A percentile compares a stretch with the other conserved stretches of the same genome.
phyloP scores from a whole-genome alignment of 345 rosid species.

The Salix koriyanagi region DNA sequence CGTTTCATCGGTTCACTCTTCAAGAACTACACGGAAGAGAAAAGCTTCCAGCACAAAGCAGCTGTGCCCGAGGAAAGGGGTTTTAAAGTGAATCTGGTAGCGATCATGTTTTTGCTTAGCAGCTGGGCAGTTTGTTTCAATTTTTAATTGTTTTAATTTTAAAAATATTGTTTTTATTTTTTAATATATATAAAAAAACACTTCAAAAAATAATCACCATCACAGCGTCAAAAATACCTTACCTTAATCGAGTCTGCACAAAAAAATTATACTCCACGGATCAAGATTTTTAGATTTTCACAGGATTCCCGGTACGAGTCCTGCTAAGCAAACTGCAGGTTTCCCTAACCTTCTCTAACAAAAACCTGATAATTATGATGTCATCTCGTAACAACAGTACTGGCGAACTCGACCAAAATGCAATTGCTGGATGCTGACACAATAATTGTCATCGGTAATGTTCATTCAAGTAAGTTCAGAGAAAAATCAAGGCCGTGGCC shows the following conservation, averaged over 20 bases:
- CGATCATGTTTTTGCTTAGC: not conserved
- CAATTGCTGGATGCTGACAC: not conserved
- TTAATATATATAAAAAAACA: no score
- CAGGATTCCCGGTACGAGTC: not conserved
- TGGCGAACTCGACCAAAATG: not conserved
- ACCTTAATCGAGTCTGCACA: no score
- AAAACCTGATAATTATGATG: no score
- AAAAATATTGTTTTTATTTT: no score
- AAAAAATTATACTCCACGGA: not conserved
- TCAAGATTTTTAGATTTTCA: not conserved
- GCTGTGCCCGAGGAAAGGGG: not conserved
- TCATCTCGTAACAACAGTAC: not conserved
- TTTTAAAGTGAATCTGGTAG: not conserved
- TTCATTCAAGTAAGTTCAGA: not conserved
- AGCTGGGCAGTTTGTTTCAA: not conserved
- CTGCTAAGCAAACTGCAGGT: not conserved
- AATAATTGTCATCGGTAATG: not conserved
- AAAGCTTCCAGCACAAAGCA: not conserved
- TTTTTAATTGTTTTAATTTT: no score
- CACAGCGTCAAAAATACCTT: no score
- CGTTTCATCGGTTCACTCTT: not conserved
- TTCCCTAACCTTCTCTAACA: no score
- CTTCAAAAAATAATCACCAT: no score
- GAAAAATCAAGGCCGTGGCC: not conserved
- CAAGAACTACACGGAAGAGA: not conserved